Evolutionary conservation across 2,329 filamentous ascomycete species (phyloP).

Genomic region (Penicillium sp.): DNA sequence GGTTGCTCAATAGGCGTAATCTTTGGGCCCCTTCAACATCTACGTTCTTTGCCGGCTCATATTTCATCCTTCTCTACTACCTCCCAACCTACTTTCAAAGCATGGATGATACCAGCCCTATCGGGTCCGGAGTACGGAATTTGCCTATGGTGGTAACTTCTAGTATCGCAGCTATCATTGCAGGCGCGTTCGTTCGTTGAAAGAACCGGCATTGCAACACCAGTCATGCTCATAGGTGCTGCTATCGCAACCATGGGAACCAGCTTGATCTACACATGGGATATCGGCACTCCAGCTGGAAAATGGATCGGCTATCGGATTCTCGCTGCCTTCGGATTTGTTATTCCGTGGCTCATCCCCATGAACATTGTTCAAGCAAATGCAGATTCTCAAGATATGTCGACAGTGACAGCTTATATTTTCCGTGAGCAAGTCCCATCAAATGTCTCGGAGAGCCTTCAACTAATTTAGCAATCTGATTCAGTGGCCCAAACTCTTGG

Average conservation of each 20-base stretch:
- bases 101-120: conserved; percentile 40
- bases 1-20: no score
- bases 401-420: conserved; percentile 24
- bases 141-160: conserved; percentile 49
- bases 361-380: conserved; percentile 31
- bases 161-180: conserved; percentile 35
- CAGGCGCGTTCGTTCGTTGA: conserved; percentile 36
- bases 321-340: conserved; percentile 39
- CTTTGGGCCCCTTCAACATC: no score
- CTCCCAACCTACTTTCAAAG: conserved; percentile 57
- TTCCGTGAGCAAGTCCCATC: background rate
- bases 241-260: conserved; percentile 34
- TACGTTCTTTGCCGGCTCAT: conserved; percentile 41
- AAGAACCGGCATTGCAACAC: conserved; percentile 33
- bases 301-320: conserved; percentile 50
- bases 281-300: conserved; percentile 31
- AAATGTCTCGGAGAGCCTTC: no score
- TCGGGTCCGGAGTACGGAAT: conserved; percentile 49
- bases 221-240: conserved; percentile 35
- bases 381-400: conserved; percentile 29
- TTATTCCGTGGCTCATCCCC: conserved; percentile 33
- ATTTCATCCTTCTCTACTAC: conserved; percentile 52
- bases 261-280: conserved; percentile 44
- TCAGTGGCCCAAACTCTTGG: conserved; percentile 40
- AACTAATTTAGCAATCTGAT: no score